Conservation (phyloP, 202 grass and related monocot species). For the Sporobolus alterniflorus region DNA sequence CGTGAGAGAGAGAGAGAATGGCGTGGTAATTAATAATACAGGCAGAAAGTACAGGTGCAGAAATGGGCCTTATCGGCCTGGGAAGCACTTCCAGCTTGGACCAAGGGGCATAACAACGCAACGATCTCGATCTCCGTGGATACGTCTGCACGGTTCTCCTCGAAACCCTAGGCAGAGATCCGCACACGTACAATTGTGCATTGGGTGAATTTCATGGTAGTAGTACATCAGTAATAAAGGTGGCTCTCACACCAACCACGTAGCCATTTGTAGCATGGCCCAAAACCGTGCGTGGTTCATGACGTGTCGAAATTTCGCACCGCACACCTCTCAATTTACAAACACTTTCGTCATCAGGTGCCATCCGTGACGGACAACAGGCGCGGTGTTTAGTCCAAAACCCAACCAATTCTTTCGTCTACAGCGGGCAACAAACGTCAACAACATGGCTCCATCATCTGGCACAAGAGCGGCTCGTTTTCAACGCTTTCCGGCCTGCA, state of each 20-base stretch:
- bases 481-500: constrained; percentile 33
- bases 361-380: not conserved
- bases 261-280: not conserved
- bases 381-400: constrained; percentile 1
- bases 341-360: not conserved
- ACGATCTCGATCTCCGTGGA: not conserved
- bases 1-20: too few species aligned
- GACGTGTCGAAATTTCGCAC: not conserved
- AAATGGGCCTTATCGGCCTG: constrained; percentile 4
- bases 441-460: not conserved
- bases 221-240: not conserved
- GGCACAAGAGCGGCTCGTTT: not conserved
- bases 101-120: not conserved
- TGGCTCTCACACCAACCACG: not conserved
- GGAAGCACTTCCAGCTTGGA: not conserved
- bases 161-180: not conserved
- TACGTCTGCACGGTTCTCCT: not conserved
- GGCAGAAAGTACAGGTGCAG: not conserved
- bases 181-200: not conserved
- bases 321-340: constrained; percentile 6
- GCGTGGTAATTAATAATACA: too few species aligned
- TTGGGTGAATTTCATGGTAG: not conserved
- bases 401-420: not conserved
- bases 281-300: not conserved
- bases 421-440: not conserved